Evolutionary conservation across 1,284 basidiomycete species (phyloP), one percentile per base, ranked within the genome.

Genomic region (Cryptococcus hybrid): DNA sequence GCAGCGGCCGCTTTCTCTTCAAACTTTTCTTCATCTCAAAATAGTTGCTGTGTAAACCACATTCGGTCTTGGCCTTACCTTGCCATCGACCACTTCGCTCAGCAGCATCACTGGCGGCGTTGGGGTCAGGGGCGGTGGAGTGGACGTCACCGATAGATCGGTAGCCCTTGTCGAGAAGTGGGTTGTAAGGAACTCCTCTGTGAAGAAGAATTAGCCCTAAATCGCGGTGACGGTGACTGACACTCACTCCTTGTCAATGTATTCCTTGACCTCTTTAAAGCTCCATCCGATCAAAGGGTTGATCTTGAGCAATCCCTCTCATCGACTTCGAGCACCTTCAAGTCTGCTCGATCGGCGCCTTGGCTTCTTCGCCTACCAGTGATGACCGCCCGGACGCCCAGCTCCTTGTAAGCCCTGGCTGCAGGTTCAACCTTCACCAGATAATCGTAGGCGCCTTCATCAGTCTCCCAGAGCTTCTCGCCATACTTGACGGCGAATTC

Each of bases 81-180:
- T 88, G 87, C 95, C 95, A 99, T 56, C 95, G 81, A 4, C 95
- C 95, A 1, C 88, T 86, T 43, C 95, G 85, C 80, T 99, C 95
- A 2, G 83, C 85, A 1, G 82, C 82, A 66, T 93, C 88, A 13
- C 60, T 61, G 11, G 71, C 73, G 0, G 79, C 82, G 47, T 86
- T 86, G 5, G 76, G 74, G 55, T 76, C 74, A 3, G 80, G 80
- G 30, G 78, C 80, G 0, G 95, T 99, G 18, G 18, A 18, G 79
- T 99, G 96, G 89, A 92, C 95, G 78, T 99, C 95, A 7, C 95
- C 95, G 61, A 99, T 86, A 68, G 89, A 92, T 69, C 87, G 88
- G 82, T 98, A 99, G 1, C 95, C 95, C 72, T 92, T 84, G 65
- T 87, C 87, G 44, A 98, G 84, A 3, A 99, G 83, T 62, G 85